These are phyloP conservation scores for Coemansia sp. DNA, from an alignment of 192 early-diverging fungal genomes.

Conservation along the genomic window DNA sequence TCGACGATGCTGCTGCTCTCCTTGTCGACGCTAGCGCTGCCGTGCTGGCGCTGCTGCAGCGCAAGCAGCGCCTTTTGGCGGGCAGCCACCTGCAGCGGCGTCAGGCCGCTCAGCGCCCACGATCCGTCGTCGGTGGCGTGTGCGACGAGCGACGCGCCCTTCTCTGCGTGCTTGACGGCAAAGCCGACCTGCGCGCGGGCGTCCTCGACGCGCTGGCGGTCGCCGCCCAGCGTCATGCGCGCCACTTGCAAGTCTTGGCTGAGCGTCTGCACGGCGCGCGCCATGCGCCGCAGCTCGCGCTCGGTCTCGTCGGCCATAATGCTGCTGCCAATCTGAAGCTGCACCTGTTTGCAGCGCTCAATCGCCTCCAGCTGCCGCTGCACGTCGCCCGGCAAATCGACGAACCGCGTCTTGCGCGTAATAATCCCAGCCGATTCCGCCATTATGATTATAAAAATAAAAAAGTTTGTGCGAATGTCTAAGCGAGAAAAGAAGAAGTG, in stretches of 20 bases:
- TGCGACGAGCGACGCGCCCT: slow-evolving; percentile 38
- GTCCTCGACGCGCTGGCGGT: slow-evolving; percentile 35
- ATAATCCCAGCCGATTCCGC: not conserved
- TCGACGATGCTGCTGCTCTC: not conserved
- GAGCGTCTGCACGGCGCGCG: slow-evolving; percentile 21
- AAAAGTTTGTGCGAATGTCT: too few relatives aligned
- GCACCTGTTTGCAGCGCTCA: slow-evolving; percentile 46
- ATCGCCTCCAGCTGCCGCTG: slow-evolving; percentile 32
- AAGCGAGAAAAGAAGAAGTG: not conserved
- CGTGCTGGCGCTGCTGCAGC: slow-evolving; percentile 8
- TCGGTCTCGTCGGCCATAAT: slow-evolving; percentile 41
- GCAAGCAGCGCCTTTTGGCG: slow-evolving; percentile 35
- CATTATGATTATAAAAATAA: not conserved
- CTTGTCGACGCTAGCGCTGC: too few relatives aligned
- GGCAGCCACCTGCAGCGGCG: slow-evolving; percentile 38
- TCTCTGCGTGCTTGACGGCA: slow-evolving; percentile 47
- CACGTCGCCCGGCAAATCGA: slow-evolving; percentile 30
- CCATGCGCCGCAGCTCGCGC: slow-evolving; percentile 8
- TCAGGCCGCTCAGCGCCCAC: slow-evolving; percentile 39
- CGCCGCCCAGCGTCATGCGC: slow-evolving; percentile 32
- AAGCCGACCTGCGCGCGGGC: slow-evolving; percentile 26
- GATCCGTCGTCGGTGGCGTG: slow-evolving; percentile 43
- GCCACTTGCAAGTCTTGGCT: slow-evolving; percentile 36
- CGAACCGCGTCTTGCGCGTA: slow-evolving; percentile 45
- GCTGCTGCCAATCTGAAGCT: slow-evolving; percentile 46